These are phyloP conservation scores for Escallonia rubra DNA, from an alignment of 129 eudicot species.

Conservation along the genomic window DNA sequence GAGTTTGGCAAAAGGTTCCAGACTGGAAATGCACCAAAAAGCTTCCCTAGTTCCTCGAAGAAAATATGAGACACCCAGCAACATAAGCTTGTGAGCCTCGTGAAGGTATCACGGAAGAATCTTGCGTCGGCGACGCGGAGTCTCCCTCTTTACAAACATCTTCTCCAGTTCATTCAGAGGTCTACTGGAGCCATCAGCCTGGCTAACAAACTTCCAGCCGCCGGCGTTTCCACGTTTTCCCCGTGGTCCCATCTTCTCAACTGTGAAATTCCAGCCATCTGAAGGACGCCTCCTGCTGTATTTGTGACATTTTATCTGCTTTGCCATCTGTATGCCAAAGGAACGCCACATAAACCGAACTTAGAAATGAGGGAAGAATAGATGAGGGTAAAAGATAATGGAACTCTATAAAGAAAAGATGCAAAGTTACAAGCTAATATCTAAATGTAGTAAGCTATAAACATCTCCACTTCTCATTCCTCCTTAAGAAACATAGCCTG, in stretches of 20 bases:
- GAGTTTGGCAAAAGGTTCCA: too few species aligned
- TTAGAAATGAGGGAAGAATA: not conserved
- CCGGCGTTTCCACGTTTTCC: constrained; percentile 93
- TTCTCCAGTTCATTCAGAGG: constrained; percentile 81
- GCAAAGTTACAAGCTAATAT: too few species aligned
- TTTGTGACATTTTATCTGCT: constrained; percentile 71
- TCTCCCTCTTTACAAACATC: constrained; percentile 83
- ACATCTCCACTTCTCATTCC: too few species aligned
- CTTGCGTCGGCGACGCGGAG: constrained; percentile 77
- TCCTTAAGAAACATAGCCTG: not conserved
- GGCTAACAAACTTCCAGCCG: constrained; percentile 80
- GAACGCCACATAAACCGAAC: not conserved
- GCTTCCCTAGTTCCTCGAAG: too few species aligned
- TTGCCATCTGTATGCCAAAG: constrained; percentile 47
- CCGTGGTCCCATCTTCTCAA: constrained; percentile 69
- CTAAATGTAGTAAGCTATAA: too few species aligned
- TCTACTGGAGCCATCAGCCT: constrained; percentile 76
- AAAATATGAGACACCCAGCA: too few species aligned
- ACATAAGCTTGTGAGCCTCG: too few species aligned
- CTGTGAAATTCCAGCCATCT: constrained; percentile 78
- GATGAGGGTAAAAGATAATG: not conserved
- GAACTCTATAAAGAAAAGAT: too few species aligned
- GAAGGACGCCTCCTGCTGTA: constrained; percentile 86
- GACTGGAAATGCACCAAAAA: too few species aligned
- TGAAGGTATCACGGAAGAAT: constrained; percentile 46